Evolutionary conservation across 768 basidiomycete species (phyloP), one percentile per base, ranked within the genome.

Genomic region (Fistulinella prunicolor): DNA sequence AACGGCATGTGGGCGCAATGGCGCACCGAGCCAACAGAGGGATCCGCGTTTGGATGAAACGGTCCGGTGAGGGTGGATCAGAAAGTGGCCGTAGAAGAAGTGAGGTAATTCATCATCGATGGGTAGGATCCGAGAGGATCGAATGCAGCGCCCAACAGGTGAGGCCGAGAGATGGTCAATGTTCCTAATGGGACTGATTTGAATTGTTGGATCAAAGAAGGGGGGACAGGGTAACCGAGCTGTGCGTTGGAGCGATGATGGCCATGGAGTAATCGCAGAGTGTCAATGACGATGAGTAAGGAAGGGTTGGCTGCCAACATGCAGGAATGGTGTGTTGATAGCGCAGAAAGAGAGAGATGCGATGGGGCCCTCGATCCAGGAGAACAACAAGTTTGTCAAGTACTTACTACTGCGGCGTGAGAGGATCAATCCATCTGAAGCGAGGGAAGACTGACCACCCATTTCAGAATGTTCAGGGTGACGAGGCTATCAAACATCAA

Each of bases 281-380:
- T 9, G n/a, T n/a, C 12, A 43, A 42, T 42, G 28, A 42, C 20
- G 24, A 38, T 34, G 38, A 29, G 37, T 10, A 10, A 44, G 29
- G n/a, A 37, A 9, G 22, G 8, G 14, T 37, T 30, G 6, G 44
- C 43, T 58, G 56, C 22, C 37, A 42, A 56, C 62, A 60, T 55
- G 62, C 55, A 54, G 44, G 28, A 49, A 57, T 55, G 63, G 53
- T 55, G 53, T 8, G 53, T 53, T 38, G 51, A 49, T n/a, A 51
- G 32, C 46, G 42, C 42, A 51, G 38, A 30, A 29, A 30, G 44
- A 53, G 41, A 12, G 47, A 51, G 30, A 41, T 51, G 51, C 34
- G 34, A 43, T 23, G 26, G 13, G n/a, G n/a, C n/a, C n/a, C n/a
- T n/a, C n/a, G n/a, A n/a, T n/a, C n/a, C n/a, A n/a, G n/a, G n/a